Evolutionary conservation across 257 asterid genomes (phyloP), one percentile per base, ranked within the genome.

Genomic region (Nemophila menziesii): DNA sequence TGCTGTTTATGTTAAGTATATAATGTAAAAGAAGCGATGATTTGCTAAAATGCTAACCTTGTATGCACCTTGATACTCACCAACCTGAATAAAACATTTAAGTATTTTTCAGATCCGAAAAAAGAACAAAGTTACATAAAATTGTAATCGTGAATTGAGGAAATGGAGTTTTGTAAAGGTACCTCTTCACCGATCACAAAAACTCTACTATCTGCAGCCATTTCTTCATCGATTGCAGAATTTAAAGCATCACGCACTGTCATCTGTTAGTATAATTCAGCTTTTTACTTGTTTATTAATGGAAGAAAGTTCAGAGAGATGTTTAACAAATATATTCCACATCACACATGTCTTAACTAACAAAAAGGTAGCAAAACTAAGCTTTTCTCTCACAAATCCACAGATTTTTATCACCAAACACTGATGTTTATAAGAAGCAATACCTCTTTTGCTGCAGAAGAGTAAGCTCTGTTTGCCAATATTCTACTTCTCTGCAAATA

Each of bases 111-210:
- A 41, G 20, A 41, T 41, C 6, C 22, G 15, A 13, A 41, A 18
- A 22, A 22, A 22, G 18, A 20, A 41, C 9, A 17, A 5, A 41
- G 22, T 15, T 17, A 41, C 4, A 18, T 20, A 41, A 41, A 9
- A 19, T 29, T 29, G 36, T 29, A 41, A 7, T 17, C 14, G 12
- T 8, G 13, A 14, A 2, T 19, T 5, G 11, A 11, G 22, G 26
- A 2, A n/a, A 41, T 41, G 11, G 24, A 41, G 23, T 41, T 29
- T 22, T 16, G 3, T 20, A 24, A 17, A 17, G 4, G 11, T 68
- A 89, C 98, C 95, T 89, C 98, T 73, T 89, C 98, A 16, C 95
- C 98, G 93, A 89, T 84, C 38, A 89, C 3, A 54, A 89, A 80
- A 4, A 89, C 98, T 57, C 58, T 67, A 38, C 92, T 83, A 62